Base-by-base conservation (phyloP, 2,329 filamentous ascomycete species). In the Emmonsia crescens region DNA sequence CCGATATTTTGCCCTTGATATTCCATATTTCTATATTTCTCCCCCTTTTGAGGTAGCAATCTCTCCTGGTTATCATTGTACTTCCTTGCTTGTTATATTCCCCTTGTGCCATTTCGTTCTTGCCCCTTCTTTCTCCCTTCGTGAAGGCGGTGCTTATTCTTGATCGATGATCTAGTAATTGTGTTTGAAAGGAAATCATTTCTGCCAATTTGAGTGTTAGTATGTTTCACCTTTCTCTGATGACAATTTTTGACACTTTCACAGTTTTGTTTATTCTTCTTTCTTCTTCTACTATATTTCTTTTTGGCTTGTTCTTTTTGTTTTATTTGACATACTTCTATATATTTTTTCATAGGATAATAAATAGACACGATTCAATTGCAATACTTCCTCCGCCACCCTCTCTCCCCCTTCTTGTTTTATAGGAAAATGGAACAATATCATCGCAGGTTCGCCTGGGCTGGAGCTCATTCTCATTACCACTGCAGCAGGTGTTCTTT, bases 311-410 rank as follows among this genome's bases (percentile, higher is more conserved):
- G 55, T 33, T 19, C 8, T 46, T 46, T n/a, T 29, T 57, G 38
- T 31, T 57, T 36, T 33, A 40, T 55, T 46, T n/a, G 24, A 31
- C 36, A n/a, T n/a, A 5, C 21, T 29, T 57, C 14, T 57, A 46
- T 57, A 57, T 57, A 42, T 40, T 29, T 57, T 46, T 31, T 57
- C 27, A 27, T 16, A 46, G 55, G 38, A 46, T 57, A 57, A 46
- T 44, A 57, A 57, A 57, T 57, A 57, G 55, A 57, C 55, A 46
- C 55, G 27, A 46, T 57, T 46, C 40, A 57, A 42, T 46, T 40
- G 3, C 33, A 24, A 55, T 36, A 24, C 19, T 48, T 27, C 21
- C 12, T 48, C 46, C 24, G 14, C 24, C 10, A 38, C 12, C 9
- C 10, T 27, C 10, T 27, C 10, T 9, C 29, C 14, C 27, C 16